Evolutionary conservation across 352 stramenopile species (phyloP), one percentile per base, ranked within the genome.

Genomic region (Saprolegnia parasitica): DNA sequence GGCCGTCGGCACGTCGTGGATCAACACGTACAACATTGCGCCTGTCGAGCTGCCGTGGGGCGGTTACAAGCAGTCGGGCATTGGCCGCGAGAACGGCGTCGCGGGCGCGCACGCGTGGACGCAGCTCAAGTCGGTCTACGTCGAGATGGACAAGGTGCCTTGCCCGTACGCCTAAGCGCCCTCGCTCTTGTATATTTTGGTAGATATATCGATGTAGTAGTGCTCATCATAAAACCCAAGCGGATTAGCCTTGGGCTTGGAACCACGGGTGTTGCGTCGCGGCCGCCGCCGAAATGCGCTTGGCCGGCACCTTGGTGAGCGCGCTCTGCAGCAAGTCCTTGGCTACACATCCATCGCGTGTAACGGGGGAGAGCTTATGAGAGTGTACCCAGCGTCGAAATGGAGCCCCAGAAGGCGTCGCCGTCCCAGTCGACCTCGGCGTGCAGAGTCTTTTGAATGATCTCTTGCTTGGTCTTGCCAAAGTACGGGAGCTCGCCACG

Each of bases 51-150:
- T 91, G 0, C 88, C 92, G 10, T 98, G 91, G 88, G 91, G 91
- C 32, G 93, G 93, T 11, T 89, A 82, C 72, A 98, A 98, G 79
- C 76, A 90, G 50, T 97, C 87, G 18, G 95, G 95, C 0, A 72
- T 98, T 8, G 95, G 95, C 15, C 86, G 91, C 50, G 94, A 98
- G 74, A 98, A 98, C 71, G 93, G 95, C 8, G 71, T 89, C 16
- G 83, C 84, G 1, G 86, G 85, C 20, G 75, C 95, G 47, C 74
- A 94, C 15, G 89, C 93, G 37, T 97, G 92, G 85, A 97, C 91
- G 56, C 88, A 97, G 74, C 72, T 94, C 52, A 96, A 96, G 73
- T 96, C 83, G 16, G 81, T 97, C 26, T 93, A 93, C 73, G 85
- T 93, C 10, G 85, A 91, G 71, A 93, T 93, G 85, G 72, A 76